Base-by-base conservation (phyloP, 2,329 filamentous ascomycete genomes). In the Fusarium sarcochroum region DNA sequence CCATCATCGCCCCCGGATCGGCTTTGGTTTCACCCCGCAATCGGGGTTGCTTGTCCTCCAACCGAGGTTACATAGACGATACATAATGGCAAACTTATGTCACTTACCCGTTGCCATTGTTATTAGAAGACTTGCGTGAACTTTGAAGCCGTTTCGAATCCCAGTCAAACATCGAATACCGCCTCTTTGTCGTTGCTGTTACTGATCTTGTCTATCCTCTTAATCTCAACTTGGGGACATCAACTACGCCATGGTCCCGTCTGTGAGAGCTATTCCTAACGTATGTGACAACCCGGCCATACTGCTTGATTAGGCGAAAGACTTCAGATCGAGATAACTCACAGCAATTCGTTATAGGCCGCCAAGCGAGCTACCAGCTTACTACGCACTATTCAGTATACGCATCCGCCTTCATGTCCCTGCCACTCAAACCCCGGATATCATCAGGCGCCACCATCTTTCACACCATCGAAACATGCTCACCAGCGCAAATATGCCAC, bases 371-470 rank as follows among this genome's bases (percentile, higher is more conserved):
- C 93, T 17, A 82, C 89, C 61, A 92, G 86, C 71, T 86, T 95
- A 49, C 89, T 98, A 49, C 90, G 93, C 55, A 94, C 95, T n/a
- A 89, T 99, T 56, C 95, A 97, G 79, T 97, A 91, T 78, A 91
- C 91, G 2, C 95, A 96, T 77, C 94, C 93, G 59, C 93, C 93
- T 7, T 89, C 87, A 53, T 98, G 94, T 76, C 96, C 96, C 2
- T 98, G 96, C 80, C 96, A 99, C 78, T 92, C 92, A 42, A 98
- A 97, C 74, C 93, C 94, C 13, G 87, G 87, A 52, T 89, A 95
- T 77, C 92, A 95, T 72, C 90, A 94, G 78, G 71, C 86, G 38
- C 85, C 85, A 40, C 81, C 87, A 40, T 83, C 87, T 63, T 81
- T 94, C 62, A 79, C 84, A 17, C 84, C 85, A 21, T 84, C 82